Evolutionary conservation across 305 asterid genomes (phyloP), one percentile per base, ranked within the genome.

Genomic region (Caryopteris hybrid): DNA sequence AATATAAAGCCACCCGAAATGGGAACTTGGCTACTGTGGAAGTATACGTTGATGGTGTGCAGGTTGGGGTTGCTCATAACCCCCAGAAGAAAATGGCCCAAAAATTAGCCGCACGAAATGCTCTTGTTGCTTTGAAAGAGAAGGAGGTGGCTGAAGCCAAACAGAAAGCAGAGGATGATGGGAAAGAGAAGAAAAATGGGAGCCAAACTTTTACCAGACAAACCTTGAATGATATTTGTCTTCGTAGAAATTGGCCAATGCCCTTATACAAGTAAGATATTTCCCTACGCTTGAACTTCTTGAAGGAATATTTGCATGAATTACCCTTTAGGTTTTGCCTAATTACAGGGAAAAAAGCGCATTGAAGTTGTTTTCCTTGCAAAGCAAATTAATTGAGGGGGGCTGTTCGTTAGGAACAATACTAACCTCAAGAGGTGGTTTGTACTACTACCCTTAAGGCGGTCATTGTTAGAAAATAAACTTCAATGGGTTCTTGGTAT

Each of bases 51-150:
- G 98, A 90, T 59, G 98, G 99, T 57, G 78, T 92, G 72, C 93
- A 85, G 86, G 90, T 92, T 29, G 98, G 97, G 52, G 53, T 81
- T 53, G 98, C 98, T 46, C 95, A 90, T 69, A 95, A 92, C 66
- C 83, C 95, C 66, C 98, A 89, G 58, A 95, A 95, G 87, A 95
- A 95, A 84, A 92, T 92, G 99, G 98, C 98, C 1, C 96, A 95
- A 74, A 94, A 94, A 55, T 75, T 95, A 84, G 99, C 97, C 17
- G 97, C 97, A 13, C 80, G 98, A 79, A 95, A 95, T 77, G 97
- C 99, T 64, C 97, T 95, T 5, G 88, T 75, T 81, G 80, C 89
- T 61, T 75, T 92, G 81, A 91, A 95, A 72, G 99, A 89, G 69
- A 89, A 84, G 76, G 97, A 88, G 79, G 68, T 61, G 22, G 89